Conservation (phyloP, 1,284 basidiomycete species). For the Clitocybe nebularis region DNA sequence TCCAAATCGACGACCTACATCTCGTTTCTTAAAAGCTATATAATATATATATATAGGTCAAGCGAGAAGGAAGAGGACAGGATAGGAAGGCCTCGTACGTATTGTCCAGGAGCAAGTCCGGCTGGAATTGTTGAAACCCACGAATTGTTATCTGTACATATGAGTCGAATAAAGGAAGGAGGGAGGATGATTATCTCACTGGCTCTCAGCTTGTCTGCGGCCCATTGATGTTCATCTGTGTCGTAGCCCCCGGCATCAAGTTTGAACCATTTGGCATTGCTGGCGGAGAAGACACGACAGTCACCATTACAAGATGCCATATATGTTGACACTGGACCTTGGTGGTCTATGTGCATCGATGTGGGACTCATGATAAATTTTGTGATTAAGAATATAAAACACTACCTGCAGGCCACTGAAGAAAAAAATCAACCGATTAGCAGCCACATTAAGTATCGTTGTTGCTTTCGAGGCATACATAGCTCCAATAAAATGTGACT, state of each 20-base stretch:
- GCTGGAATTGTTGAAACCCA: slow-evolving; percentile 34
- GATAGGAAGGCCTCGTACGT: slow-evolving; percentile 24
- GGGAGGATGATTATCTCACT: slow-evolving; percentile 21
- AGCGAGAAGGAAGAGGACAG: neutral
- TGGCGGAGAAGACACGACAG: slow-evolving; percentile 30
- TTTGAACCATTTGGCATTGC: slow-evolving; percentile 34
- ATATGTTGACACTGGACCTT: slow-evolving; percentile 37
- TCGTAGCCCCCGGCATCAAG: slow-evolving; percentile 34
- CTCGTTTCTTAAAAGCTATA: slow-evolving; percentile 34
- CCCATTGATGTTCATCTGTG: slow-evolving; percentile 26
- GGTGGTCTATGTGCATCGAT: slow-evolving; percentile 33
- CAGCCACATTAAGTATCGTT: too few species aligned
- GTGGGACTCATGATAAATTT: too few species aligned
- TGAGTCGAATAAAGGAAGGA: neutral
- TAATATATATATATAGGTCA: slow-evolving; percentile 1
- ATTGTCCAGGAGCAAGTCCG: slow-evolving; percentile 31
- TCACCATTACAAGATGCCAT: slow-evolving; percentile 37
- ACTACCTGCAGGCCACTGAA: slow-evolving; percentile 36
- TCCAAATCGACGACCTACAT: slow-evolving; percentile 23
- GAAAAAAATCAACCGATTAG: too few species aligned
- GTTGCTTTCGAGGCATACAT: slow-evolving; percentile 30
- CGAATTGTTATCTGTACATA: slow-evolving; percentile 25
- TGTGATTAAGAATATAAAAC: too few species aligned
- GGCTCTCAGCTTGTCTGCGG: slow-evolving; percentile 29
- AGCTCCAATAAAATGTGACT: slow-evolving; percentile 34